These are phyloP conservation scores for Clavaria fumosa DNA, from an alignment of 768 basidiomycete genomes.

Conservation along the genomic window DNA sequence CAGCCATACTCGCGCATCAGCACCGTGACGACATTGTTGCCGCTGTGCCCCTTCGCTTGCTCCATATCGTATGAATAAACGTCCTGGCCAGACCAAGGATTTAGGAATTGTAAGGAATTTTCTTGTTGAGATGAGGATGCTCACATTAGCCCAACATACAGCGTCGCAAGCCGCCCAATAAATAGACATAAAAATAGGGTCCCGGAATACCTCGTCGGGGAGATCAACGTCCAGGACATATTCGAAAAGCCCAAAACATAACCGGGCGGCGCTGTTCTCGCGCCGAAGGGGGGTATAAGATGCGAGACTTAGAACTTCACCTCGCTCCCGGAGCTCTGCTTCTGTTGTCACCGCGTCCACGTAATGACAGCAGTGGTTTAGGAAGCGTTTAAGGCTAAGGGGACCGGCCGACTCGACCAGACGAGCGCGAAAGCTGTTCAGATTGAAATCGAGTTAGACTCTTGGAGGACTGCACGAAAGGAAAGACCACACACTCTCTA, in stretches of 20 bases:
- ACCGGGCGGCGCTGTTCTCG: conserved; percentile 51
- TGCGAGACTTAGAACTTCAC: conserved; percentile 36
- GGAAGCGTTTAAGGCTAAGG: conserved; percentile 33
- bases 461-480: background rate
- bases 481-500: conserved; percentile 37
- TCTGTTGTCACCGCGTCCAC: conserved; percentile 42
- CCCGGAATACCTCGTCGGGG: conserved; percentile 42
- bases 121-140: conserved; percentile 14
- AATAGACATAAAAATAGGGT: conserved; percentile 36
- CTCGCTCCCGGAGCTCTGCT: conserved; percentile 43
- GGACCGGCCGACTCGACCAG: conserved; percentile 30
- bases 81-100: background rate
- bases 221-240: conserved; percentile 48
- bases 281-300: conserved; percentile 44
- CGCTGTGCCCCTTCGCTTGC: conserved; percentile 42
- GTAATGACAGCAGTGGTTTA: conserved; percentile 37
- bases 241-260: conserved; percentile 49
- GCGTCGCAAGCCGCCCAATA: conserved; percentile 48
- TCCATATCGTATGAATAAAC: conserved; percentile 39
- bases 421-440: conserved; percentile 35
- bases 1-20: conserved; percentile 41
- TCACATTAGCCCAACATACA: conserved; percentile 57
- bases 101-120: background rate
- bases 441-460: conserved; percentile 3
- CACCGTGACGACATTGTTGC: conserved; percentile 57